These are phyloP conservation scores for Corrigiola litoralis DNA, from an alignment of 179 eudicot species.

Conservation along the genomic window DNA sequence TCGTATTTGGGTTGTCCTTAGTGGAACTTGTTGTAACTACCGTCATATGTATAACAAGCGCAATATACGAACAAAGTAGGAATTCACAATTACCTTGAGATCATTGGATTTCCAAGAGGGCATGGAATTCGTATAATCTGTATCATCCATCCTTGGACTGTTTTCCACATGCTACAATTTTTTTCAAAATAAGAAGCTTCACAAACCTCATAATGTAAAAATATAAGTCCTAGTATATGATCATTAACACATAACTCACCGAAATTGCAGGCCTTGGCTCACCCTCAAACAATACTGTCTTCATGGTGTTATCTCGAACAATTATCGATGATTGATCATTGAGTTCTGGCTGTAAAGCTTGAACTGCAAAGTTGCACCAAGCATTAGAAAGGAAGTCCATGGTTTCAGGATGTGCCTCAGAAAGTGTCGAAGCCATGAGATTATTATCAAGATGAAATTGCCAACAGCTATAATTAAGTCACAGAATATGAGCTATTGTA, in stretches of 20 bases:
- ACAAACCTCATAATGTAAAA: not conserved
- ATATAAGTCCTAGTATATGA: too few relatives aligned
- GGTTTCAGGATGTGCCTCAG: slow-evolving; percentile 87
- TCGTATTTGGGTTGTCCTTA: too few relatives aligned
- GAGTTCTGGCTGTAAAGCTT: slow-evolving; percentile 47
- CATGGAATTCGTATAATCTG: slow-evolving; percentile 33
- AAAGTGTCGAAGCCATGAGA: slow-evolving; percentile 41
- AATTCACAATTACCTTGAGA: slow-evolving; percentile 54
- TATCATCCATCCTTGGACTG: slow-evolving; percentile 52
- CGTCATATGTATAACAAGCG: too few relatives aligned
- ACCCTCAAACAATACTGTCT: slow-evolving; percentile 13
- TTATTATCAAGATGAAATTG: slow-evolving; percentile 14
- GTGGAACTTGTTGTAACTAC: too few relatives aligned
- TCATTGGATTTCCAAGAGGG: slow-evolving; percentile 90
- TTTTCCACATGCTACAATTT: slow-evolving; percentile 48
- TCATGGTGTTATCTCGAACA: slow-evolving; percentile 9
- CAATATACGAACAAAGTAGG: not conserved
- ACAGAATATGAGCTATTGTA: too few relatives aligned
- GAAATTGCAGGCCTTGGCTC: not conserved
- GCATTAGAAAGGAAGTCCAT: slow-evolving; percentile 82
- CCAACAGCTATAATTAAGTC: not conserved
- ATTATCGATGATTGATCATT: slow-evolving; percentile 9
- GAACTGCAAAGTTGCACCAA: slow-evolving; percentile 93
- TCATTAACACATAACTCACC: slow-evolving; percentile 12
- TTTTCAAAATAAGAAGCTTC: not conserved